These are phyloP conservation scores for Cercospora sp. DNA, from an alignment of 2,329 filamentous ascomycete species.

Conservation along the genomic window DNA sequence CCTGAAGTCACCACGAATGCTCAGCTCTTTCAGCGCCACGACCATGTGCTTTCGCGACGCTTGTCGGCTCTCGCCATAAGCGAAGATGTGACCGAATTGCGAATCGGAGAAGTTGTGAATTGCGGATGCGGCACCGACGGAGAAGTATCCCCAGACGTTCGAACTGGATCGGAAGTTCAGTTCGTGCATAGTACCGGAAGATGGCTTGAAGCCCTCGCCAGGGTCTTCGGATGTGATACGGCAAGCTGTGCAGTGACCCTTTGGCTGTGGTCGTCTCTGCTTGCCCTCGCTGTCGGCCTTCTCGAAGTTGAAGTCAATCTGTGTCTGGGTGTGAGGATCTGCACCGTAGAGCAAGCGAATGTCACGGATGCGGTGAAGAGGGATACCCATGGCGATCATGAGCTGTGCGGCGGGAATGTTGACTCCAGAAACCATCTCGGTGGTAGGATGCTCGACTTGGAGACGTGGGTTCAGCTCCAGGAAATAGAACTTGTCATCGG, in stretches of 20 bases:
- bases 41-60: constrained; percentile 99
- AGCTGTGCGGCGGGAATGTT: constrained; percentile 96
- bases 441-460: constrained; percentile 98
- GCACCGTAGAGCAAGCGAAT: constrained; percentile 95
- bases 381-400: constrained; percentile 98
- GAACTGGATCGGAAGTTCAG: constrained; percentile 98
- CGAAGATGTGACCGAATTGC: constrained; percentile 99
- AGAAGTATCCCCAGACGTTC: constrained; percentile 99
- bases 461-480: constrained; percentile 97
- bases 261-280: constrained; percentile 86
- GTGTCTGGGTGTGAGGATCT: constrained; percentile 79
- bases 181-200: constrained; percentile 97
- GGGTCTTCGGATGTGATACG: constrained; percentile 99
- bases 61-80: constrained; percentile 94
- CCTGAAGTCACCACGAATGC: constrained; percentile 98
- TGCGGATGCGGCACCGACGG: constrained; percentile 90
- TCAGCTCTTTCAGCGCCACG: constrained; percentile 94
- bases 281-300: constrained; percentile 77
- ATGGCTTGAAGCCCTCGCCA: constrained; percentile 98
- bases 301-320: constrained; percentile 97
- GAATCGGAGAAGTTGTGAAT: constrained; percentile 99
- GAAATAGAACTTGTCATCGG: constrained; percentile 99
- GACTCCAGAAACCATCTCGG: constrained; percentile 98
- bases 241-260: constrained; percentile 96
- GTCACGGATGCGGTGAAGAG: constrained; percentile 90